Percentiles rank a stretch among this genome's conserved stretches.
Conservation (phyloP, 192 early-diverging fungal genomes). For the Coemansia sp. region DNA sequence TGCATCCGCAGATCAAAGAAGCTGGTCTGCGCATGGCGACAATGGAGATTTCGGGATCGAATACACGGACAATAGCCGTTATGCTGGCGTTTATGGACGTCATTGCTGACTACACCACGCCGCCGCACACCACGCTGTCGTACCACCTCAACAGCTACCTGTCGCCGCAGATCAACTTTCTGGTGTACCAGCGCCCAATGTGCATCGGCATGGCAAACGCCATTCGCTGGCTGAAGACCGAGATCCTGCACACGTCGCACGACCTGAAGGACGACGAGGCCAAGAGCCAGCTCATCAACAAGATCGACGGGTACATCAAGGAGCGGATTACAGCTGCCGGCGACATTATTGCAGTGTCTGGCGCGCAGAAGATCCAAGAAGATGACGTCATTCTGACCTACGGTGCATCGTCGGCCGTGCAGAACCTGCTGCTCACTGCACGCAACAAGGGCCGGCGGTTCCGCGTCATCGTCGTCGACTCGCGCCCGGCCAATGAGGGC, state of each 20-base stretch:
- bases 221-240: constrained; percentile 85
- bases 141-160: constrained; percentile 80
- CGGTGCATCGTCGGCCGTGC: constrained; percentile 89
- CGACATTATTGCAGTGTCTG: constrained; percentile 73
- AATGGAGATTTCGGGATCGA: constrained; percentile 85
- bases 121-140: constrained; percentile 72
- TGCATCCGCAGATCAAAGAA: constrained; percentile 85
- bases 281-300: constrained; percentile 62
- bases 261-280: constrained; percentile 86
- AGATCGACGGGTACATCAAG: constrained; percentile 88
- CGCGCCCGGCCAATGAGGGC: constrained; percentile 88
- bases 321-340: constrained; percentile 86
- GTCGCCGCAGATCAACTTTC: constrained; percentile 87
- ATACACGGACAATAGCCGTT: constrained; percentile 89
- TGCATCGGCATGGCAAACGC: constrained; percentile 93
- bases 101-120: constrained; percentile 91
- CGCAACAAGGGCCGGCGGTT: constrained; percentile 75
- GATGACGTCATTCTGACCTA: constrained; percentile 92
- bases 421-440: constrained; percentile 73
- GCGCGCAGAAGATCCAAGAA: constrained; percentile 85
- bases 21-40: constrained; percentile 88
- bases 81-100: constrained; percentile 82
- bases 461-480: constrained; percentile 90
- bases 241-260: constrained; percentile 74
- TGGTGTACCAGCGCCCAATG: constrained; percentile 80